These are phyloP conservation scores for Barnettozyma vustinii DNA, from an alignment of 805 yeast species.

Conservation along the genomic window DNA sequence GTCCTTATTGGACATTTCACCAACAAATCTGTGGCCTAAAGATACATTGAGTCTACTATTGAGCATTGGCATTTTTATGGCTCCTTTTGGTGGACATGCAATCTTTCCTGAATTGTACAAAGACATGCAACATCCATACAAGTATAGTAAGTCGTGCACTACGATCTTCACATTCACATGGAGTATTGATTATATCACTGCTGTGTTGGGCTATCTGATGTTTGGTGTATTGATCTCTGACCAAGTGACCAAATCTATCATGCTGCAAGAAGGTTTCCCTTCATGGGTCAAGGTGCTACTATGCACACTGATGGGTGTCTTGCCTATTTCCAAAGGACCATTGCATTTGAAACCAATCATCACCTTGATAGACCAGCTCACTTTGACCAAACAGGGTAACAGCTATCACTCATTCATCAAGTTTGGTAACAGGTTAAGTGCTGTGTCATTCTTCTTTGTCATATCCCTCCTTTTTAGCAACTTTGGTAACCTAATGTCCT, in stretches of 20 bases:
- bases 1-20: conserved; percentile 44
- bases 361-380: conserved; percentile 47
- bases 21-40: conserved; percentile 37
- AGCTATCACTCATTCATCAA: background rate
- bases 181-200: conserved; percentile 55
- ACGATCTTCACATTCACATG: conserved; percentile 56
- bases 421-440: conserved; percentile 15
- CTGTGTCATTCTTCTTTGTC: conserved; percentile 36
- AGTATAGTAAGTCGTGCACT: conserved; percentile 46
- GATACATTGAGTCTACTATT: conserved; percentile 34
- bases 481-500: conserved; percentile 69
- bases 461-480: conserved; percentile 57
- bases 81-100: conserved; percentile 85
- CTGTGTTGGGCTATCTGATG: conserved; percentile 69
- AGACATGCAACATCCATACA: conserved; percentile 69
- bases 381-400: background rate
- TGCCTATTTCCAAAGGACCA: conserved; percentile 75
- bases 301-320: conserved; percentile 48
- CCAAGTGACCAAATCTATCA: conserved; percentile 72
- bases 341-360: conserved; percentile 67
- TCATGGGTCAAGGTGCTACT: conserved; percentile 43
- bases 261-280: conserved; percentile 65
- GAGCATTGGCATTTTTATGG: conserved; percentile 60
- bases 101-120: conserved; percentile 71
- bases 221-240: conserved; percentile 66